Evolutionary conservation across 345 rosid species (phyloP).

Genomic region (Salix exigua): DNA sequence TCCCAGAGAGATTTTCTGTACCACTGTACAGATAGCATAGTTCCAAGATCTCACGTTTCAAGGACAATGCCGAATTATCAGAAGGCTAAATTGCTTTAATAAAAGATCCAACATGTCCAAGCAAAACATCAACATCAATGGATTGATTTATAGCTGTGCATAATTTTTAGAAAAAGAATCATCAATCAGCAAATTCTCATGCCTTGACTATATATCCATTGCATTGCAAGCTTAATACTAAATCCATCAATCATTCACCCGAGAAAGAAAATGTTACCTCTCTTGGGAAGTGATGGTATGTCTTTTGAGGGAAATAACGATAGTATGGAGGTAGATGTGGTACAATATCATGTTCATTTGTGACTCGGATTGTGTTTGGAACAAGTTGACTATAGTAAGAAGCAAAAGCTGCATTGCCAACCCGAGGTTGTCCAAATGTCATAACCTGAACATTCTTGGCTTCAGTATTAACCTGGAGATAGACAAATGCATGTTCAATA

Average conservation of each 20-base stretch:
- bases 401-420: conserved; percentile 88
- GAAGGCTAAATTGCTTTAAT: too few species aligned
- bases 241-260: background rate
- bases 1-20: background rate
- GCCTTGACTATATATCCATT: background rate
- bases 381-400: conserved; percentile 61
- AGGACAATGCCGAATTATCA: too few species aligned
- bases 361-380: conserved; percentile 70
- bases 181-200: background rate
- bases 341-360: conserved; percentile 77
- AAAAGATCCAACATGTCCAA: background rate
- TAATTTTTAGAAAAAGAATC: background rate
- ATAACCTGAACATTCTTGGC: conserved; percentile 60
- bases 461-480: conserved; percentile 62
- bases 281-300: conserved; percentile 92
- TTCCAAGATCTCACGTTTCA: too few species aligned
- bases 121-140: background rate
- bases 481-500: conserved; percentile 5
- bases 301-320: conserved; percentile 64
- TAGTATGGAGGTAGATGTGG: conserved; percentile 94
- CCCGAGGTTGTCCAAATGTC: conserved; percentile 96
- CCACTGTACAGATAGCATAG: background rate
- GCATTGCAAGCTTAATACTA: background rate
- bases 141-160: background rate
- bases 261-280: conserved; percentile 50